Evolutionary conservation across 2,329 filamentous ascomycete species (phyloP), one percentile per base, ranked within the genome.

Genomic region (Pleurostoma richardsiae): DNA sequence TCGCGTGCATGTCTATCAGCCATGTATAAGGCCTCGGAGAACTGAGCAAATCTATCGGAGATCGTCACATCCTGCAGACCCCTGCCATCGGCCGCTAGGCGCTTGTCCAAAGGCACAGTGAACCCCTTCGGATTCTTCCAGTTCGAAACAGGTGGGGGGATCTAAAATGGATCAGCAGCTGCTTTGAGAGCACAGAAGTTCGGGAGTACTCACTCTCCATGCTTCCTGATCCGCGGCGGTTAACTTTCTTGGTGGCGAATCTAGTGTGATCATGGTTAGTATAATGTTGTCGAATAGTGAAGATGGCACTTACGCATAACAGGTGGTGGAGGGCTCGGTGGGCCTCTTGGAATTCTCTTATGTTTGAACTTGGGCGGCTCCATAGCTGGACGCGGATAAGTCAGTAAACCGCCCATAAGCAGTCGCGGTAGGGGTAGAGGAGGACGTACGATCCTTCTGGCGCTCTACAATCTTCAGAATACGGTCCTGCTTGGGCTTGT

Each of bases 101-200:
- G 85, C 73, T 99, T 99, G 66, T 99, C 94, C 44, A 99, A 68
- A 0, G 94, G 90, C 1, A 99, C 89, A 0, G 94, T 99, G 62
- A 96, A 99, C 59, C 94, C 94, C 72, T 97, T 97, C 1, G 92
- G 89, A 65, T 99, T 99, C 79, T 99, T 99, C 94, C 94, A 99
- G 67, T 97, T 97, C 26, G 89, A 95, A 2, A 99, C 85, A 0
- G 92, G 88, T 3, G 92, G 90, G 0, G 76, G 76, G 41, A 76
- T 40, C 30, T 30, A 29, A 19, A 19, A 19, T 19, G 19, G 19
- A 2, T 19, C 19, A 19, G 19, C 19, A 19, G 19, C 19, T 19
- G 19, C 19, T 19, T 11, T 30, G 43, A 47, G 39, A 51, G 48
- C 29, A 45, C 4, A 11, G 6, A 36, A 10, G 3, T 3, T 30